Base-by-base conservation (phyloP, 2,329 filamentous ascomycete species). In the Pseudogymnoascus sp. region DNA sequence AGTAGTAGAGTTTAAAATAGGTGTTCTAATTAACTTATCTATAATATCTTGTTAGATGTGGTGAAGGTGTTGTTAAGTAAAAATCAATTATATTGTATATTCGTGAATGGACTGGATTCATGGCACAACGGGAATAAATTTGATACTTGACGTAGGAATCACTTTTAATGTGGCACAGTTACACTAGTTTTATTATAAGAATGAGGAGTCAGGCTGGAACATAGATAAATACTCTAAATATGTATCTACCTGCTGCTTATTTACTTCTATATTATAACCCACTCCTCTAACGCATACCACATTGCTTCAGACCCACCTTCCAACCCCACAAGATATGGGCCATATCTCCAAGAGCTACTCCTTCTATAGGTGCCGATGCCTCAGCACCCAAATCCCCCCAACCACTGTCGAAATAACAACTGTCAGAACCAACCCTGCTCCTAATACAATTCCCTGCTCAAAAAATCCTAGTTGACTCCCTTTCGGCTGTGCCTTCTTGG, bases 381-480 rank as follows among this genome's bases (percentile, higher is more conserved):
- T 26, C 21, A 46, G 7, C 42, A n/a, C 42, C 42, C 42, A 46
- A 26, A n/a, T 6, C 13, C 42, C 42, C 13, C 42, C 21, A 26
- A 46, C 3, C 11, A 35, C 29, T n/a, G 29, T 59, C 26, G 31
- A 59, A 23, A 46, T 26, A 26, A 46, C 23, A 46, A 26, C 21
- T 13, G 42, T 26, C 6, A 46, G 15, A 46, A 26, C 42, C 21
- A 46, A 26, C n/a, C 42, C 42, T 46, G 21, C 42, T 1, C 42
- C 42, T 46, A 46, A 15, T 46, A 46, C 7, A 46, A 46, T 9
- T 0, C 78, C 80, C 64, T 79, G 77, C 64, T 81, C 78, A 65
- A 82, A 82, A 70, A 80, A 82, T 0, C 79, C 80, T 29, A 80
- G 56, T 53, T 72, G 65, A 64, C 67, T 38, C 62, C 78, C 66